Percentiles rank a stretch among this genome's conserved stretches.
phyloP scores from a whole-genome alignment of 2,329 filamentous ascomycete species.

The Xylaria sp. region DNA sequence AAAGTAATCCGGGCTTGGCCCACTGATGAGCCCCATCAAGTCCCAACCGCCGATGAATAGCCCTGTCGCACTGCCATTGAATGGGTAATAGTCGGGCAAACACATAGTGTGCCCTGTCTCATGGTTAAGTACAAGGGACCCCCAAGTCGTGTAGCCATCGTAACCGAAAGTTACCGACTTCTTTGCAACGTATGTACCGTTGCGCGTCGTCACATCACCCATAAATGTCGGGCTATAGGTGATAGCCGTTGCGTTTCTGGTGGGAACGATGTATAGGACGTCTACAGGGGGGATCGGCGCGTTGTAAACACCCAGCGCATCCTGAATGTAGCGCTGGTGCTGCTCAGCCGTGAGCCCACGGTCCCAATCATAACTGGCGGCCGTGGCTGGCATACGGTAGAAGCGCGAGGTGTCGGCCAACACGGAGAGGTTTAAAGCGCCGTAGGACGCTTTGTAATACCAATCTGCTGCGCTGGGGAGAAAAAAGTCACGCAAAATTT shows the following conservation, averaged over 20 bases:
- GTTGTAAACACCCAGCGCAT: slow-evolving; percentile 47
- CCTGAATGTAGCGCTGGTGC: slow-evolving; percentile 48
- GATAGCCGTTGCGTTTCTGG: slow-evolving; percentile 43
- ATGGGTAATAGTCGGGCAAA: slow-evolving; percentile 53
- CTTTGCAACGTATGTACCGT: slow-evolving; percentile 44
- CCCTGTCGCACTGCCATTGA: slow-evolving; percentile 44
- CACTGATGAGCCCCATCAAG: slow-evolving; percentile 53
- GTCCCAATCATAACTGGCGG: slow-evolving; percentile 44
- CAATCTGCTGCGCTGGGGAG: slow-evolving; percentile 46
- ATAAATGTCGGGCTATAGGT: slow-evolving; percentile 47
- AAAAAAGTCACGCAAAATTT: slow-evolving; percentile 44
- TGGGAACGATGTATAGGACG: slow-evolving; percentile 50
- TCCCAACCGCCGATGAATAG: slow-evolving; percentile 54
- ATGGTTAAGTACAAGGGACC: slow-evolving; percentile 52
- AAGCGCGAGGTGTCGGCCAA: slow-evolving; percentile 44
- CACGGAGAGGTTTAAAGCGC: slow-evolving; percentile 39
- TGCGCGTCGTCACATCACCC: slow-evolving; percentile 42
- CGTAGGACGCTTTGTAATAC: slow-evolving; percentile 44
- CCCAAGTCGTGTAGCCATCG: slow-evolving; percentile 50
- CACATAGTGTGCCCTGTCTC: slow-evolving; percentile 55
- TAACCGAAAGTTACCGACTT: slow-evolving; percentile 51
- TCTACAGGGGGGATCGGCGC: slow-evolving; percentile 39
- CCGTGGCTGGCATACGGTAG: slow-evolving; percentile 44
- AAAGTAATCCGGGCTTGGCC: slow-evolving; percentile 52
- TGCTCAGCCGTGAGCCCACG: slow-evolving; percentile 45